phyloP scores from a whole-genome alignment of 345 rosid genomes.

The Dipteronia dyeriana region DNA sequence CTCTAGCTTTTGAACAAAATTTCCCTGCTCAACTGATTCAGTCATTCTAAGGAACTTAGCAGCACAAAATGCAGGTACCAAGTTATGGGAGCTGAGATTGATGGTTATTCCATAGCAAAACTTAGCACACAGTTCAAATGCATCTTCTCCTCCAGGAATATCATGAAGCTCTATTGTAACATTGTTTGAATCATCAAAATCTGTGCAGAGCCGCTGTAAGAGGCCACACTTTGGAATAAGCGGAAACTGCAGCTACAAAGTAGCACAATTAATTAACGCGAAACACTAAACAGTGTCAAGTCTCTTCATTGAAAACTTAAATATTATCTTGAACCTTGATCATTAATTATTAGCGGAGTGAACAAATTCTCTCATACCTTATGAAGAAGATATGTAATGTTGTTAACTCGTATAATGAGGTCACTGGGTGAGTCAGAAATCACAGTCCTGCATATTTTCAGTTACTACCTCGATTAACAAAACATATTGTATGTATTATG shows the following conservation, averaged over 20 bases:
- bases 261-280: constrained; percentile 23
- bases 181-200: constrained; percentile 43
- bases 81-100: constrained; percentile 80
- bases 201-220: constrained; percentile 59
- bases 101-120: constrained; percentile 95
- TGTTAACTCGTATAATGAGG: constrained; percentile 63
- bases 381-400: constrained; percentile 70
- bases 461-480: constrained; percentile 13
- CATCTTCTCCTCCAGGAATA: constrained; percentile 92
- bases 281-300: too few species aligned
- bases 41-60: constrained; percentile 92
- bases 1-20: constrained; percentile 74
- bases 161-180: constrained; percentile 74
- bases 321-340: too few species aligned
- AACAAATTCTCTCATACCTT: constrained; percentile 47
- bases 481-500: background rate
- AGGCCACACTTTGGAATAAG: constrained; percentile 93
- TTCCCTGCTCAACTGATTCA: constrained; percentile 81
- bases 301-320: too few species aligned
- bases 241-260: constrained; percentile 66
- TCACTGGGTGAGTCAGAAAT: constrained; percentile 66
- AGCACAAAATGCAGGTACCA: constrained; percentile 83
- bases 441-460: constrained; percentile 58
- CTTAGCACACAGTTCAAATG: constrained; percentile 93
- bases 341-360: too few species aligned